These are phyloP conservation scores for Herpotrichia juniperi DNA, from an alignment of 2,329 filamentous ascomycete species.

Conservation along the genomic window DNA sequence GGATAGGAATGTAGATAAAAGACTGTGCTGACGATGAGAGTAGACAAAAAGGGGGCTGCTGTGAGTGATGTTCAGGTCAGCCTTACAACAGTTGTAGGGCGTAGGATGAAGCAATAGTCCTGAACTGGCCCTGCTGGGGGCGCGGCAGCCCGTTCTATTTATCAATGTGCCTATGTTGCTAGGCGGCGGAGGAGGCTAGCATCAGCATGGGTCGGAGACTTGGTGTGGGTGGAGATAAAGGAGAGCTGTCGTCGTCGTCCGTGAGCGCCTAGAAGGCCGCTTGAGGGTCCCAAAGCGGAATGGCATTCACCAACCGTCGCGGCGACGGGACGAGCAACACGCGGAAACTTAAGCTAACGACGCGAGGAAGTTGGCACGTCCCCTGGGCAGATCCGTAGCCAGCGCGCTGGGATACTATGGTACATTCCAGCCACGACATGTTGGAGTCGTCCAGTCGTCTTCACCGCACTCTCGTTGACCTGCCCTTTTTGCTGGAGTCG, in stretches of 20 bases:
- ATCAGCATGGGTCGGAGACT: constrained; percentile 16
- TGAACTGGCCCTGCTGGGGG: constrained; percentile 11
- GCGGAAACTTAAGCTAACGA: constrained; percentile 35
- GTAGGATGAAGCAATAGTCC: constrained; percentile 13
- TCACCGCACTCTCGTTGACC: neutral
- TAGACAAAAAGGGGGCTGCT: neutral
- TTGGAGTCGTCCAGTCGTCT: neutral
- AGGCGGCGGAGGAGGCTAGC: constrained; percentile 28
- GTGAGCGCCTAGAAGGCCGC: constrained; percentile 15
- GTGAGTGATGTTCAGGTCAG: neutral
- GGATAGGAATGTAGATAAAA: neutral
- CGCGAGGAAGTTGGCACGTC: constrained; percentile 29
- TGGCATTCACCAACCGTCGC: constrained; percentile 33
- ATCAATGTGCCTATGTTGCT: constrained; percentile 35
- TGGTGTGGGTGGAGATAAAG: constrained; percentile 29
- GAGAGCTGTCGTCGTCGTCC: constrained; percentile 3
- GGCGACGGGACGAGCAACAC: constrained; percentile 39
- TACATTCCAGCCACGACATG: neutral
- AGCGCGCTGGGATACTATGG: constrained; percentile 20
- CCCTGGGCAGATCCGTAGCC: constrained; percentile 39
- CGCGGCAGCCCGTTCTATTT: constrained; percentile 31
- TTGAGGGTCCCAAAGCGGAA: constrained; percentile 19
- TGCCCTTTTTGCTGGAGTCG: too few species aligned
- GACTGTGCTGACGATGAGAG: neutral
- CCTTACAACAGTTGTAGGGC: constrained; percentile 9